Conservation (phyloP, 805 yeast genomes). For the Metschnikowia lochheadii region DNA sequence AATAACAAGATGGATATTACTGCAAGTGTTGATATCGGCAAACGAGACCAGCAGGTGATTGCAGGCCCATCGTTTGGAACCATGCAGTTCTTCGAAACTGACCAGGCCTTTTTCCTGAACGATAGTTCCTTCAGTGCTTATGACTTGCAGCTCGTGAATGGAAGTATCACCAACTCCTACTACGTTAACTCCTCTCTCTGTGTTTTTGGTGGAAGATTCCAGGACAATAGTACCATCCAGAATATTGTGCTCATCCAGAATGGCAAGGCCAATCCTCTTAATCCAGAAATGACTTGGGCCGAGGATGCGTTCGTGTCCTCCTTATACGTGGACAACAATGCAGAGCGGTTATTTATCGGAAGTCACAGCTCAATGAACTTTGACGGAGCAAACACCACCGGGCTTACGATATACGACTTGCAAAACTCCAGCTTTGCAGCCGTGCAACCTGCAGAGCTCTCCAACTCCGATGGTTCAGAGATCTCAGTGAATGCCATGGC, state of each 20-base stretch:
- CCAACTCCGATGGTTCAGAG: conserved; percentile 41
- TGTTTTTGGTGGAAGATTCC: conserved; percentile 59
- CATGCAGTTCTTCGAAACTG: conserved; percentile 27
- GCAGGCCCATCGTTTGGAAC: conserved; percentile 33
- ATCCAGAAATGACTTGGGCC: conserved; percentile 26
- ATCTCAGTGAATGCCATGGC: conserved; percentile 35
- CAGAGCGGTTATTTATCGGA: conserved; percentile 42
- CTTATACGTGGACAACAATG: conserved; percentile 34
- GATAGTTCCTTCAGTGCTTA: conserved; percentile 20
- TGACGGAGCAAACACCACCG: conserved; percentile 26
- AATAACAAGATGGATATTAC: conserved; percentile 25
- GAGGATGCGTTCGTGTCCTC: conserved; percentile 23
- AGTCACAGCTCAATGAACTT: conserved; percentile 34
- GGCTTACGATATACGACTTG: conserved; percentile 54
- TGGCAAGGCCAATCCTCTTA: conserved; percentile 16
- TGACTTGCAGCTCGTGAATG: conserved; percentile 22
- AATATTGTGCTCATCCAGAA: conserved; percentile 31
- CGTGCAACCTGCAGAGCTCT: conserved; percentile 48
- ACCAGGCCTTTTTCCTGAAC: conserved; percentile 25
- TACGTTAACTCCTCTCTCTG: conserved; percentile 48
- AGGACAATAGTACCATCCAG: conserved; percentile 19
- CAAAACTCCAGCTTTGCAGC: conserved; percentile 35
- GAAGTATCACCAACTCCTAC: conserved; percentile 29
- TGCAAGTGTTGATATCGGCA: conserved; percentile 21
- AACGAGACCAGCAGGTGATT: conserved; percentile 28